A percentile compares a stretch with the other conserved stretches of the same genome.
Conservation (phyloP, 2,329 filamentous ascomycete genomes). For the Penicillium sp. region DNA sequence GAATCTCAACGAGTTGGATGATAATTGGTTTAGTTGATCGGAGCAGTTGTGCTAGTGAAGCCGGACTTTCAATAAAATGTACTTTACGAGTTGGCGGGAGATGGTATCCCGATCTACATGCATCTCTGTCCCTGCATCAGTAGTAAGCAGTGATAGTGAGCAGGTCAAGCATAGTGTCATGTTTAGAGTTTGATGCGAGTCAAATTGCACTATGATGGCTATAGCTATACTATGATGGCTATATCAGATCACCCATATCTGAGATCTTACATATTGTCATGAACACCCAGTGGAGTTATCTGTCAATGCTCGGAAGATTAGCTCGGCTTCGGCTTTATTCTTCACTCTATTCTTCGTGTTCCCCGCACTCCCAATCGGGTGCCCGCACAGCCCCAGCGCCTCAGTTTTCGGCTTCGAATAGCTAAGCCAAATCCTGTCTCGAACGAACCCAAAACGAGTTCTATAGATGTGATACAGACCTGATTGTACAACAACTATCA, state of each 20-base stretch:
- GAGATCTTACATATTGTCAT: neutral
- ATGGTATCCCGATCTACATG: constrained; percentile 10
- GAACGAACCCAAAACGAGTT: neutral
- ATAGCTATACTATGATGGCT: no score
- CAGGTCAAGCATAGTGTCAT: neutral
- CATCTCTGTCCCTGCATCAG: constrained; percentile 9
- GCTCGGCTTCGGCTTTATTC: neutral
- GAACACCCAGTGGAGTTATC: no score
- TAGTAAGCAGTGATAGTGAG: neutral
- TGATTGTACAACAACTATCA: constrained; percentile 6
- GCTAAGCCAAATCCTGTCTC: neutral
- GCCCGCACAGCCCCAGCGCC: neutral
- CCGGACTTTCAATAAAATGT: neutral
- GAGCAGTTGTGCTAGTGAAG: neutral
- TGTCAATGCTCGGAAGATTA: neutral
- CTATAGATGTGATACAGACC: constrained; percentile 2
- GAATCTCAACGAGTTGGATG: constrained; percentile 40
- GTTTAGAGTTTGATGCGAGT: neutral
- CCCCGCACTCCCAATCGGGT: neutral
- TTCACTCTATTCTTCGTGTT: neutral
- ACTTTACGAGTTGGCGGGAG: constrained; percentile 1
- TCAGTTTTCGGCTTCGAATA: neutral
- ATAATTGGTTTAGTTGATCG: constrained; percentile 37
- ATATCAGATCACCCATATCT: no score
- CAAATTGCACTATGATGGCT: neutral